These are phyloP conservation scores for Solanum lignicaule DNA, from an alignment of 257 asterid genomes.

Conservation along the genomic window DNA sequence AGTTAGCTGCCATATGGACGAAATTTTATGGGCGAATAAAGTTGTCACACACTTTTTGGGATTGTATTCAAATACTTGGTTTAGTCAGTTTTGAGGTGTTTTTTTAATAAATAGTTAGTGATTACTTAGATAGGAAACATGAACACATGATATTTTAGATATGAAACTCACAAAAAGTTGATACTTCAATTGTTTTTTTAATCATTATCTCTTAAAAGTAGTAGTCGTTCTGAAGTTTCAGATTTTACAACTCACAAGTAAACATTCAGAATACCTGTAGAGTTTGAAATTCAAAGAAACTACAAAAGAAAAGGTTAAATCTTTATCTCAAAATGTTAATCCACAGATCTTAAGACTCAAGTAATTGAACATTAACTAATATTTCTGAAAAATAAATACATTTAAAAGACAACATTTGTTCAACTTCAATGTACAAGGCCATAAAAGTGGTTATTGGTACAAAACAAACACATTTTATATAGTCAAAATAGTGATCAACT, in stretches of 20 bases:
- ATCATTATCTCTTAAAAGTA: not conserved
- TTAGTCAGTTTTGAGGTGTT: not conserved
- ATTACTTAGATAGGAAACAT: accelerated
- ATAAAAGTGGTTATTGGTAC: not conserved
- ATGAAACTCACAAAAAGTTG: not conserved
- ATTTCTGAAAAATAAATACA: not conserved
- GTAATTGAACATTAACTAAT: not conserved
- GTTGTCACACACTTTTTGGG: not conserved
- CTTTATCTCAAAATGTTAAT: not conserved
- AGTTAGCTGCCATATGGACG: accelerated
- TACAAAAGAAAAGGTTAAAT: not conserved
- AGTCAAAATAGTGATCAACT: not conserved
- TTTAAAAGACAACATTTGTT: not conserved
- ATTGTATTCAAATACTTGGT: not conserved
- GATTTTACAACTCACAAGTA: not conserved
- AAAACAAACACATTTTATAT: not conserved
- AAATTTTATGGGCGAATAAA: not conserved
- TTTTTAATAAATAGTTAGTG: not conserved
- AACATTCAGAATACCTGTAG: not conserved
- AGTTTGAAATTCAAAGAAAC: not conserved
- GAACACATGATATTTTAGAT: not conserved
- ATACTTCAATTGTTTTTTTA: no score
- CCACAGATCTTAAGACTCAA: not conserved
- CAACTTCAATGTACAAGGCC: not conserved
- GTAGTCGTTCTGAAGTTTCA: not conserved